Evolutionary conservation across 768 basidiomycete species (phyloP).

Genomic region (Roridomyces roridus): DNA sequence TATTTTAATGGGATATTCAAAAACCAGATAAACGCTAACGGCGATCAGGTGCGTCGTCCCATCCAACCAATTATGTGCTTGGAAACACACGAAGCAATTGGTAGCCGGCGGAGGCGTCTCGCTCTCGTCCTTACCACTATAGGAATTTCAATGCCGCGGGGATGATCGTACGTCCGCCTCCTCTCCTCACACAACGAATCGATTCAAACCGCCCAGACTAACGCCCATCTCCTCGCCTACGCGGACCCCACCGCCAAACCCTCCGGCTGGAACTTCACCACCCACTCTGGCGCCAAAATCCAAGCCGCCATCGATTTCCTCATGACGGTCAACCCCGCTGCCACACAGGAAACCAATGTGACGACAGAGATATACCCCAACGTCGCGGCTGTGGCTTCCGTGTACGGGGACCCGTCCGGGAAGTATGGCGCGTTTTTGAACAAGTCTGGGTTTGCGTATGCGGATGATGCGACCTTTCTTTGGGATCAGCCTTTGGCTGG

Average conservation of each 20-base stretch:
- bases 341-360: constrained; percentile 40
- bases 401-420: constrained; percentile 64
- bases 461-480: constrained; percentile 53
- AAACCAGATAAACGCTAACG: constrained; percentile 57
- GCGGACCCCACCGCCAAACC: constrained; percentile 44
- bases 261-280: constrained; percentile 60
- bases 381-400: constrained; percentile 60
- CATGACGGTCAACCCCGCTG: constrained; percentile 48
- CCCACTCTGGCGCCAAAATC: constrained; percentile 60
- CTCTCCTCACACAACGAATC: neutral
- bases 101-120: constrained; percentile 64
- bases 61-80: neutral
- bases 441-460: constrained; percentile 44
- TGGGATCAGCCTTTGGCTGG: constrained; percentile 57
- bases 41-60: constrained; percentile 55
- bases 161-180: constrained; percentile 59
- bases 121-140: constrained; percentile 73
- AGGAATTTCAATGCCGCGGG: constrained; percentile 72
- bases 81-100: neutral
- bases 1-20: constrained; percentile 60
- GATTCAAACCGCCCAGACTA: constrained; percentile 48
- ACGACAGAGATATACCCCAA: constrained; percentile 59
- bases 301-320: constrained; percentile 65
- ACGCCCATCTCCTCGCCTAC: constrained; percentile 59
- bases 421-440: constrained; percentile 59